Evolutionary conservation across 1,139 yeast species (phyloP).

Genomic region (Kodamaea sp.): DNA sequence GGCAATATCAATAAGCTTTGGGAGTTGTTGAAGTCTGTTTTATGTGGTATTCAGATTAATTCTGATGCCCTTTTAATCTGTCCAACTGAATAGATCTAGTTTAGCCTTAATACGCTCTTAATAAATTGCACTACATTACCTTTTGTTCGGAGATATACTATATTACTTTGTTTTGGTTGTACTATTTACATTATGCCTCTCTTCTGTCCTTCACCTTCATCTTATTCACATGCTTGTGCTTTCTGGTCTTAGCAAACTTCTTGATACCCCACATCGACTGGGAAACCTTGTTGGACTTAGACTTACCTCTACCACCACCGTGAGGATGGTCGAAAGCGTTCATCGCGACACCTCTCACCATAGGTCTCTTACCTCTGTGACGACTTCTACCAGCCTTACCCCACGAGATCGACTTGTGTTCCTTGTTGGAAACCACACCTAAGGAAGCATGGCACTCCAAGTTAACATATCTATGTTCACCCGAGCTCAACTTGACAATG

Average conservation of each 20-base stretch:
- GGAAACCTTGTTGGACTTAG: constrained; percentile 91
- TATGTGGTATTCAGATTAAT: no score
- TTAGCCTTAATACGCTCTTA: no score
- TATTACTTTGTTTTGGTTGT: no score
- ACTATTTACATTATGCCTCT: constrained; percentile 15
- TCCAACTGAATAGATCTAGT: no score
- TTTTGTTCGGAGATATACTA: no score
- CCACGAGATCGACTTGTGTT: constrained; percentile 83
- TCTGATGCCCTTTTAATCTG: no score
- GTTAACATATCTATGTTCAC: constrained; percentile 90
- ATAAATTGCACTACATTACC: no score
- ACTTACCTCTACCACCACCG: constrained; percentile 99
- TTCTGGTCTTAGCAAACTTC: constrained; percentile 92
- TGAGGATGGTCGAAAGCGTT: constrained; percentile 97
- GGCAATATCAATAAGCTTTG: no score
- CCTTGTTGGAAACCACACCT: constrained; percentile 93
- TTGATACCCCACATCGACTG: constrained; percentile 98
- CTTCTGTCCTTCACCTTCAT: constrained; percentile 81
- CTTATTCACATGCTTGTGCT: constrained; percentile 80
- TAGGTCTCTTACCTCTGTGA: constrained; percentile 90
- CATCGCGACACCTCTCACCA: constrained; percentile 98
- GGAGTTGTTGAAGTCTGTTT: no score
- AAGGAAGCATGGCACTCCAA: constrained; percentile 90
- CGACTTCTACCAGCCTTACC: constrained; percentile 98
- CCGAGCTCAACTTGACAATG: constrained; percentile 79